Percentiles rank a stretch among this genome's conserved stretches.
phyloP scores from a whole-genome alignment of 495 filamentous ascomycete genomes.

The Cladorrhinum samala region DNA sequence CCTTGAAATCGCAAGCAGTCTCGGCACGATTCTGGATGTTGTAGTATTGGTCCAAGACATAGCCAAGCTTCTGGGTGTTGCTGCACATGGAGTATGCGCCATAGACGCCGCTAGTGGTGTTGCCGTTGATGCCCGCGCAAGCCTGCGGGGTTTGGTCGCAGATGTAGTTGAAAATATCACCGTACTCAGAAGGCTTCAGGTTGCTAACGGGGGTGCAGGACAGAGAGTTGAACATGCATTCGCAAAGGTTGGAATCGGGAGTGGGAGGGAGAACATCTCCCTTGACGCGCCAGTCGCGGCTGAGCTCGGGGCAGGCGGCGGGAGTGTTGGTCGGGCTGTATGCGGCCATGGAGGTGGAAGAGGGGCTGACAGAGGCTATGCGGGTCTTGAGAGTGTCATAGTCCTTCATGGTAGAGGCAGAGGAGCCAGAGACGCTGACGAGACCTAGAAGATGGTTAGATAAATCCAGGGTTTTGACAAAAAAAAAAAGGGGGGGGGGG shows the following conservation, averaged over 20 bases:
- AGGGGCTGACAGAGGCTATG: constrained; percentile 64
- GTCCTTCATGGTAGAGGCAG: constrained; percentile 59
- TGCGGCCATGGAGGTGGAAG: constrained; percentile 51
- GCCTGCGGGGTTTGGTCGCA: constrained; percentile 50
- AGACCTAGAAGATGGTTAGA: constrained; percentile 39
- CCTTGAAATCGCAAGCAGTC: constrained; percentile 68
- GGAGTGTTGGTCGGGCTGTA: constrained; percentile 77
- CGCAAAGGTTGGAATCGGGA: constrained; percentile 67
- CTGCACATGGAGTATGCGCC: constrained; percentile 90
- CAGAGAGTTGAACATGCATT: constrained; percentile 70
- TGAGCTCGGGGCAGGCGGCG: constrained; percentile 65
- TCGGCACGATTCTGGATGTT: constrained; percentile 48
- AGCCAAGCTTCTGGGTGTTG: constrained; percentile 68
- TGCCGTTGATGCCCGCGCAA: constrained; percentile 66
- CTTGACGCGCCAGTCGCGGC: constrained; percentile 61
- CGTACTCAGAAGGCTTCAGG: constrained; percentile 48
- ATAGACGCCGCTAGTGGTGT: constrained; percentile 68
- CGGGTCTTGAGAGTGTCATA: constrained; percentile 67
- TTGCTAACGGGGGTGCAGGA: constrained; percentile 57
- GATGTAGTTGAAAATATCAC: constrained; percentile 63
- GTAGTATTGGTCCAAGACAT: constrained; percentile 78
- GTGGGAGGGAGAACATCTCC: constrained; percentile 65
- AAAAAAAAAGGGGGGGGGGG: neutral
- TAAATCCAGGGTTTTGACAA: neutral
- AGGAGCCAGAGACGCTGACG: constrained; percentile 54